Conservation (phyloP, 352 stramenopile species). For the Globisporangium canariense region DNA sequence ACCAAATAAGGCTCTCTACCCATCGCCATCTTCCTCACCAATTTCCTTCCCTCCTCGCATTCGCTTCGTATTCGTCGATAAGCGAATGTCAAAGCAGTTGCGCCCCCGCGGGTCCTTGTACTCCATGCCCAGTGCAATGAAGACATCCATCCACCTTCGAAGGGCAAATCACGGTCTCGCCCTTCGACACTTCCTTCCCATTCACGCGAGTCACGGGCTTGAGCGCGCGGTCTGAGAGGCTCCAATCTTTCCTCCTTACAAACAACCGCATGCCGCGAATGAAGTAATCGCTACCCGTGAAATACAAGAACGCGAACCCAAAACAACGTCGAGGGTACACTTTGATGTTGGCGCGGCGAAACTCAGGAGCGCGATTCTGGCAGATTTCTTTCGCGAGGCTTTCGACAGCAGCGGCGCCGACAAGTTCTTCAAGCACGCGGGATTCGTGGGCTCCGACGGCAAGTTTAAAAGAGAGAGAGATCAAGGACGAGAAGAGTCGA, state of each 20-base stretch:
- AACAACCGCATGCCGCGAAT: constrained; percentile 85
- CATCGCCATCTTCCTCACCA: not conserved
- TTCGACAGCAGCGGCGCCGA: constrained; percentile 95
- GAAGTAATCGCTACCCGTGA: constrained; percentile 91
- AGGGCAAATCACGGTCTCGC: constrained; percentile 71
- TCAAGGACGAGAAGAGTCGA: constrained; percentile 1
- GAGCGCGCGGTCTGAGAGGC: constrained; percentile 62
- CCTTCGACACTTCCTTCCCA: constrained; percentile 53
- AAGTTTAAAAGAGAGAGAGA: constrained; percentile 65
- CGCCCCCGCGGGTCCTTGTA: constrained; percentile 81
- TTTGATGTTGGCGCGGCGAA: constrained; percentile 85
- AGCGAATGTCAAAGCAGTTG: constrained; percentile 80
- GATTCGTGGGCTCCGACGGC: constrained; percentile 96
- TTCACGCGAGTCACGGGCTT: constrained; percentile 60
- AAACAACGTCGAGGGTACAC: constrained; percentile 80
- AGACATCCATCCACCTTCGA: constrained; percentile 72
- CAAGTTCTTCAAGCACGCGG: constrained; percentile 97
- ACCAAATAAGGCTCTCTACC: not conserved
- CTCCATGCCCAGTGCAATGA: constrained; percentile 77
- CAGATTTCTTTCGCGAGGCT: constrained; percentile 95
- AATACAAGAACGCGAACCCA: constrained; percentile 87
- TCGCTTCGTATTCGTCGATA: constrained; percentile 68
- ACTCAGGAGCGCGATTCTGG: constrained; percentile 89
- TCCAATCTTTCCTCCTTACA: constrained; percentile 78
- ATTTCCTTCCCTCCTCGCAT: constrained; percentile 30